phyloP scores from a whole-genome alignment of 2,329 filamentous ascomycete genomes.

The Arthrobotrys conoides region DNA sequence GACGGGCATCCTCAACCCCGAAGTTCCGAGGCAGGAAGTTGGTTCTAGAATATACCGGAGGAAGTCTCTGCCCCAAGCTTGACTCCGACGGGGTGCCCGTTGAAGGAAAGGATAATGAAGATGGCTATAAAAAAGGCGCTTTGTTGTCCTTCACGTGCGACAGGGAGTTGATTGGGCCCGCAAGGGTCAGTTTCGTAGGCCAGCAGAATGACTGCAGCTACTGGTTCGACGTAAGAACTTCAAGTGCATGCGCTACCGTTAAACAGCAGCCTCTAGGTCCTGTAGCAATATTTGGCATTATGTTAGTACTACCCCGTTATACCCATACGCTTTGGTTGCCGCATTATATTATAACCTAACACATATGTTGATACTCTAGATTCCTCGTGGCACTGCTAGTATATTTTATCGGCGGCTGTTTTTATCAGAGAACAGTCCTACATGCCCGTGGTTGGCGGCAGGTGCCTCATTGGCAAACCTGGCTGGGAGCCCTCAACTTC shows the following conservation, averaged over 20 bases:
- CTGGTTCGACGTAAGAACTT: conserved; percentile 91
- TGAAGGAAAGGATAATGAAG: conserved; percentile 66
- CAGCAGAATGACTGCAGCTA: conserved; percentile 93
- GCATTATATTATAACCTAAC: background rate
- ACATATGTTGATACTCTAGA: conserved; percentile 63
- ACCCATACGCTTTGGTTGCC: background rate
- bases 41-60: conserved; percentile 81
- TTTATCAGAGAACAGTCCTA: conserved; percentile 94
- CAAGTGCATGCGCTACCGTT: conserved; percentile 83
- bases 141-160: conserved; percentile 96
- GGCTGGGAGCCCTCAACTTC: conserved; percentile 88
- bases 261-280: conserved; percentile 76
- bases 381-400: conserved; percentile 82
- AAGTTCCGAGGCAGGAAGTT: conserved; percentile 79
- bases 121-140: conserved; percentile 77
- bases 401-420: conserved; percentile 91
- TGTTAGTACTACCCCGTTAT: conserved; percentile 70
- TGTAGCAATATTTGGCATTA: conserved; percentile 87
- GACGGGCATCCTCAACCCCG: conserved; percentile 66
- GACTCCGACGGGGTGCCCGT: conserved; percentile 67
- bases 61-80: conserved; percentile 76
- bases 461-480: conserved; percentile 92
- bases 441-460: conserved; percentile 96
- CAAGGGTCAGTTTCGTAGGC: conserved; percentile 86
- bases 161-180: conserved; percentile 77